phyloP scores from a whole-genome alignment of 2,329 filamentous ascomycete species.

The Pseudocercospora pini-densiflorae region DNA sequence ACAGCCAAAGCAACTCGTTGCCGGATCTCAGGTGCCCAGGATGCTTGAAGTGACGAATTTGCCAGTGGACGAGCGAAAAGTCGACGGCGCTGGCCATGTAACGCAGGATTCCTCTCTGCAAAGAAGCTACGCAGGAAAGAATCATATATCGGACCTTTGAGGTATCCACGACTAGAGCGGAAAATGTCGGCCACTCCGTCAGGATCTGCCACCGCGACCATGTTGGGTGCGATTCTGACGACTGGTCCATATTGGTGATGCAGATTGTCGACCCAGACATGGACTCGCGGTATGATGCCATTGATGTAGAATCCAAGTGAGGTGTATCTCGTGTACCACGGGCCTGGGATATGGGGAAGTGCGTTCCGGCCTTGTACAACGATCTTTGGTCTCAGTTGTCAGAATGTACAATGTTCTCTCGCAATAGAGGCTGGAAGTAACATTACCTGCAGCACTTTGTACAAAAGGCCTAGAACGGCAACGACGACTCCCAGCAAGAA shows the following conservation, averaged over 20 bases:
- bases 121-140: conserved; percentile 38
- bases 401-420: not conserved
- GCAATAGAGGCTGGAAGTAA: too few relatives aligned
- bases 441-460: conserved; percentile 14
- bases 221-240: conserved; percentile 34
- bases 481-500: conserved; percentile 11
- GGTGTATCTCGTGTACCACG: conserved; percentile 28
- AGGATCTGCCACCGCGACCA: conserved; percentile 35
- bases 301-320: conserved; percentile 22
- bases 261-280: conserved; percentile 43
- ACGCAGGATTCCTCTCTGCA: conserved; percentile 39
- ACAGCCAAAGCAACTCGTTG: conserved; percentile 40
- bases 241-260: conserved; percentile 40
- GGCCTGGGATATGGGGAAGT: conserved; percentile 26
- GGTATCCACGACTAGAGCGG: conserved; percentile 31
- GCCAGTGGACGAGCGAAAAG: conserved; percentile 43
- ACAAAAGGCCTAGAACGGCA: conserved; percentile 9
- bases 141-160: conserved; percentile 35
- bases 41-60: conserved; percentile 38
- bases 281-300: conserved; percentile 21
- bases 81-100: conserved; percentile 42
- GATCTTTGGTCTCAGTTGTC: not conserved
- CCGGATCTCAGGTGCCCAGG: conserved; percentile 43
- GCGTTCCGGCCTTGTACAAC: conserved; percentile 10
- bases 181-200: conserved; percentile 29